Evolutionary conservation across 495 filamentous ascomycete species (phyloP), one percentile per base, ranked within the genome.

Genomic region (Neurospora hispaniola): DNA sequence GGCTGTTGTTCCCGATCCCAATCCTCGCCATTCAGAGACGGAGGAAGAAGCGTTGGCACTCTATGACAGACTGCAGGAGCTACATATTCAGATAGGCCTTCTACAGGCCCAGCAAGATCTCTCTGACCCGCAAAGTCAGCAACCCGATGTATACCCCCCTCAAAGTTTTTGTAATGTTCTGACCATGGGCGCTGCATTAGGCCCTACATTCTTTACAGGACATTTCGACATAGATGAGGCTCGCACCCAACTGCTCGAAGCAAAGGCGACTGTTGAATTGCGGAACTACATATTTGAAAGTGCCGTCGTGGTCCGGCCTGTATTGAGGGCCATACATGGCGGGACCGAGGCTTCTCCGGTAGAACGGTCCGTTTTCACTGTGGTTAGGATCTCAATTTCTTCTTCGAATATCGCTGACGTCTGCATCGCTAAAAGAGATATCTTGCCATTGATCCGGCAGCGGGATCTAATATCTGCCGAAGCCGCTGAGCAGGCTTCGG

Each of bases 291-390:
- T 92, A n/a, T 81, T 91, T 14, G 87, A 89, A 69, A 89, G 84
- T 70, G 87, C 92, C 38, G 80, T 94, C 73, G 87, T 88, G 74
- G 88, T 89, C 31, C 90, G 92, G 76, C 92, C 93, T 11, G 89
- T 89, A 69, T 81, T 96, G 70, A 93, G 92, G 77, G 90, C 93
- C 2, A 87, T 94, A 70, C 92, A 94, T 78, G 82, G 88, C 69
- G 91, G 89, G 68, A 89, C 86, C 4, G 86, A 88, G 66, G 84
- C 87, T n/a, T 88, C 87, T 4, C 86, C 86, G 62, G 82, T 89
- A 74, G 92, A 94, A 80, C 86, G 90, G 92, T 93, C 86, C 39
- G 75, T 68, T 71, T 35, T 70, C 31, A 66, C 27, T 35, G 27
- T 12, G 43, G 74, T 74, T 39, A 41, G 35, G 31, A 44, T 73